phyloP scores from a whole-genome alignment of 2,329 filamentous ascomycete species.

The Botryotinia globosa region DNA sequence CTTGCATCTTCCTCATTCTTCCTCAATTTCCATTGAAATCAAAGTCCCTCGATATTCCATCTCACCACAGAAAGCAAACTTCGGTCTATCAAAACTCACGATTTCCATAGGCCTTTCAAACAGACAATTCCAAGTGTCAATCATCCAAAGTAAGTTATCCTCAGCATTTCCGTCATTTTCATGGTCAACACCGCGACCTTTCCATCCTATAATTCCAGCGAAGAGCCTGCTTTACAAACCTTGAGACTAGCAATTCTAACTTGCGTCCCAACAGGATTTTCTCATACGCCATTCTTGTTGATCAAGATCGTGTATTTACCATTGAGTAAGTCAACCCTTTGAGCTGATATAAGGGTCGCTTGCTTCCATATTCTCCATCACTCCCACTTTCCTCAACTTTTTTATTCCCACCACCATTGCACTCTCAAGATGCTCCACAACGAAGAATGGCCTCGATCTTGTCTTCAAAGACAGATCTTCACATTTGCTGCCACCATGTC shows the following conservation, averaged over 20 bases:
- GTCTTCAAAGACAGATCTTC: not conserved
- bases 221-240: not conserved
- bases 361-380: not conserved
- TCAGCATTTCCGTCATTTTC: not conserved
- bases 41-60: not conserved
- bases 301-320: not conserved
- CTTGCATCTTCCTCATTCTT: not conserved
- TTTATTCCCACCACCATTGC: not conserved
- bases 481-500: not conserved
- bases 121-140: not conserved
- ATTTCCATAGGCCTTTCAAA: not conserved
- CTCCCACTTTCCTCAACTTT: not conserved
- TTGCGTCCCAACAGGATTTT: not conserved
- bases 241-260: not conserved
- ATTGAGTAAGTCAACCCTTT: not conserved
- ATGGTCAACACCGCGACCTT: not conserved
- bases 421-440: not conserved
- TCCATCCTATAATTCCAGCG: not conserved
- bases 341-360: not conserved
- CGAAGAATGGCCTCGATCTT: not conserved
- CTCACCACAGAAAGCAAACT: slow-evolving; percentile 2
- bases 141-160: not conserved
- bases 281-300: not conserved
- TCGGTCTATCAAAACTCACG: slow-evolving; percentile 4
- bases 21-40: not conserved